Base-by-base conservation (phyloP, 2,329 filamentous ascomycete genomes). In the Zalaria obscura region DNA sequence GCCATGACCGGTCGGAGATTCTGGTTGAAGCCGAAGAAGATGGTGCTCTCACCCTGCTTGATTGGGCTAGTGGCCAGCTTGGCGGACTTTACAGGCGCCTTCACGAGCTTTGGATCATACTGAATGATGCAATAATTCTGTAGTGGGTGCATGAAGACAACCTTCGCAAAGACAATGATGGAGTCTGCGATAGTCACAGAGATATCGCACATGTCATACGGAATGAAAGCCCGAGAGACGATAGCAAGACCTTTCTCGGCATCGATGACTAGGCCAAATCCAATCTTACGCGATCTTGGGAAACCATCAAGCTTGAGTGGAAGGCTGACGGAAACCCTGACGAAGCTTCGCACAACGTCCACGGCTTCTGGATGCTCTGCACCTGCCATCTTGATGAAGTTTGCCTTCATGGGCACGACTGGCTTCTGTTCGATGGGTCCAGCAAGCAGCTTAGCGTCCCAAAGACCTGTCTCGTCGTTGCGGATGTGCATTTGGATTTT, bases 11-110 rank as follows among this genome's bases (percentile, higher is more conserved):
- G 85, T 31, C 89, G 78, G 46, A 89, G 81, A 50, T 95, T 96
- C 50, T 93, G 80, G 58, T 98, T 98, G 67, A 94, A 93, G n/a
- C 91, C 93, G 48, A 98, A 83, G 63, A 98, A 98, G 50, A 94
- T 88, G 0, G 88, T 95, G 43, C 89, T 82, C 38, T 88, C 85
- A 31, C 91, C 91, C 65, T 96, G 91, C 40, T 86, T 88, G 58
- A 96, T 86, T 52, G 79, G 78, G 42, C 84, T 77, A 4, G 71
- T 78, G 54, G 86, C 86, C 39, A 98, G 72, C 52, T 77, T 83
- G 4, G 93, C 91, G 48, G 83, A 89, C 66, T 88, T 76, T 8
- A 98, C 88, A 1, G 91, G 88, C 2, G 89, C 91, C 55, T 93
- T 78, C n/a, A 96, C 93, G 11, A 98, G 74, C 33, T 75, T 78